These are phyloP conservation scores for Macrophomina tecta DNA, from an alignment of 2,329 filamentous ascomycete species.

Conservation along the genomic window DNA sequence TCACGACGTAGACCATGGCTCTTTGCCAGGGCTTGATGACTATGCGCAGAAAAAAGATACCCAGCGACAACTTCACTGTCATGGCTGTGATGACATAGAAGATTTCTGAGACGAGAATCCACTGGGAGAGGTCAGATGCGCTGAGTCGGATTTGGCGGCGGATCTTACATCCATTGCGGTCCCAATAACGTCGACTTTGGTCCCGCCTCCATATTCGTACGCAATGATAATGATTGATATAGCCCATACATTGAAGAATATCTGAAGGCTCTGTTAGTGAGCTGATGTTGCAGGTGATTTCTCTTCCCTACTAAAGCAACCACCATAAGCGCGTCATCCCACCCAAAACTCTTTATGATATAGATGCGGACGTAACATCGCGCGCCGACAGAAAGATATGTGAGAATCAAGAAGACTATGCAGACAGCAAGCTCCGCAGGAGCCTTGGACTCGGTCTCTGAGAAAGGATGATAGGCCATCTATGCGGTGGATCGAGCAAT, in stretches of 20 bases:
- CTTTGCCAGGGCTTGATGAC: slow-evolving; percentile 49
- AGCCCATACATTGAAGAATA: slow-evolving; percentile 43
- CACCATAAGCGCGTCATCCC: slow-evolving; percentile 52
- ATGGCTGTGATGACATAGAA: slow-evolving; percentile 50
- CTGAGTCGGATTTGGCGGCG: no score
- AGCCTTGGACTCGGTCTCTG: slow-evolving; percentile 33
- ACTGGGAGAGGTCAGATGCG: slow-evolving; percentile 33
- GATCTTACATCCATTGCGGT: slow-evolving; percentile 20
- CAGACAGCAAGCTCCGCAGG: slow-evolving; percentile 35
- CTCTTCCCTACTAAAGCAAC: slow-evolving; percentile 43
- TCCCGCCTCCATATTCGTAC: slow-evolving; percentile 40
- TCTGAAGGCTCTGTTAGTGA: slow-evolving; percentile 30
- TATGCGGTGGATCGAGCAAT: neutral
- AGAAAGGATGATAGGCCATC: slow-evolving; percentile 21
- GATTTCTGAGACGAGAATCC: slow-evolving; percentile 43
- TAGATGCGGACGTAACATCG: slow-evolving; percentile 49
- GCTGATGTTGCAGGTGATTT: neutral
- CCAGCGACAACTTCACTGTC: slow-evolving; percentile 52
- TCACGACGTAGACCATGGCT: slow-evolving; percentile 35
- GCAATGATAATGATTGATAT: slow-evolving; percentile 37
- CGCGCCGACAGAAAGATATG: slow-evolving; percentile 48
- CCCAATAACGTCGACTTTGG: slow-evolving; percentile 31
- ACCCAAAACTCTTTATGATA: slow-evolving; percentile 49
- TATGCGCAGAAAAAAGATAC: slow-evolving; percentile 53
- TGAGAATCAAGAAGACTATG: slow-evolving; percentile 43